These are phyloP conservation scores for Blastomyces parvus DNA, from an alignment of 2,329 filamentous ascomycete genomes.

Conservation along the genomic window DNA sequence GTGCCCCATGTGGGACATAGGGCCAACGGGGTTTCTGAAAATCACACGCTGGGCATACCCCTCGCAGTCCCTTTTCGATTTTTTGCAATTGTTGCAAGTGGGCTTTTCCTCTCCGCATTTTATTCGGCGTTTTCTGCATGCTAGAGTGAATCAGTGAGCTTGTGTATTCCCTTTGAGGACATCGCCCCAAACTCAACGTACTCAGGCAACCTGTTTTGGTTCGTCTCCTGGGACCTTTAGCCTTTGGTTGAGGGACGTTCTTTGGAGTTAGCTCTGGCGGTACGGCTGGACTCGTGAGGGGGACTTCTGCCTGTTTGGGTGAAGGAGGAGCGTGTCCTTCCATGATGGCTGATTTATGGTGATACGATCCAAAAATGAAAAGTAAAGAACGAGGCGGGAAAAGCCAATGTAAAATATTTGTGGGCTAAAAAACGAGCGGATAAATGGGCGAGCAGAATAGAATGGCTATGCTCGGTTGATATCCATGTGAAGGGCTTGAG, in stretches of 20 bases:
- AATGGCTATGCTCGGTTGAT: neutral
- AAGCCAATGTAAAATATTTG: neutral
- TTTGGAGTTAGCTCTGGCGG: constrained; percentile 15
- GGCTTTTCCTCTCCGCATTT: constrained; percentile 81
- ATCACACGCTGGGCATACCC: constrained; percentile 35
- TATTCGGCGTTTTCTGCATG: constrained; percentile 87
- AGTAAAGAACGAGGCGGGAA: neutral
- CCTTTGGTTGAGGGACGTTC: constrained; percentile 20
- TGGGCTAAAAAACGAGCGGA: neutral
- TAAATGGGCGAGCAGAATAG: neutral
- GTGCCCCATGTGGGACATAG: constrained; percentile 19
- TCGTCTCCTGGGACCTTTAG: constrained; percentile 47
- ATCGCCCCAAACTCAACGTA: constrained; percentile 39
- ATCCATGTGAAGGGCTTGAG: neutral
- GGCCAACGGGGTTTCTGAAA: constrained; percentile 34
- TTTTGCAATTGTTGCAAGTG: constrained; percentile 39
- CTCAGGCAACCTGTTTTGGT: constrained; percentile 91
- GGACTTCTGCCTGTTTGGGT: neutral
- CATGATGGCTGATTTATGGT: neutral
- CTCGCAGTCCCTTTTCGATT: constrained; percentile 39
- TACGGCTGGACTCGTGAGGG: neutral
- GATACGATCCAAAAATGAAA: neutral
- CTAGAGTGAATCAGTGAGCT: constrained; percentile 36
- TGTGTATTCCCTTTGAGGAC: neutral
- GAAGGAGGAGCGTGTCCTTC: neutral